Base-by-base conservation (phyloP, 306 rosid genomes). In the Prunus fruticosa region DNA sequence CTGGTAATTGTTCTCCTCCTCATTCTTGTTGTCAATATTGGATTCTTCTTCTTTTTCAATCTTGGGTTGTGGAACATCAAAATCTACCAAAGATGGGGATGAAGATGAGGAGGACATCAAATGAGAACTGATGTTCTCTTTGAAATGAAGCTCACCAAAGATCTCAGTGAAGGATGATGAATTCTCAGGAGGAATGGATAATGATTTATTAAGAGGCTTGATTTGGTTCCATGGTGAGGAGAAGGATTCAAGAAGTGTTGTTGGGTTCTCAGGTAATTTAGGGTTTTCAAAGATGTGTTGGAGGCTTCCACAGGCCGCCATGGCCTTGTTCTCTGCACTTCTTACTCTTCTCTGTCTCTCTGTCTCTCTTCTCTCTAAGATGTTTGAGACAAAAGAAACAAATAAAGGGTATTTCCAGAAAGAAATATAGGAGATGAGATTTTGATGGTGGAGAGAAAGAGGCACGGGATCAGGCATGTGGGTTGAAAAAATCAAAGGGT, bases 91-190 rank as follows among this genome's bases (percentile, higher is more conserved):
- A 46, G 72, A 78, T 9, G 79, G 50, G 1, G 82, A 81, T 34
- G 66, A 22, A 1, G 83, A 79, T 4, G 89, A 76, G 7, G 80
- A 27, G 16, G 79, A 32, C 11, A 67, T 56, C 30, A 79, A 61
- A 57, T 78, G 49, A 30, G 86, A 51, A 12, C 12, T 5, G 66
- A 28, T 12, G 53, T 34, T 77, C 78, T 94, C 93, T 38, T 87
- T 85, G 92, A 89, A 92, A 85, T 92, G 88, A 51, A 92, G 96
- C 64, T 90, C 97, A 46, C 96, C 96, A 73, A 95, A 95, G 74
- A 95, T 87, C 87, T 90, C 98, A 7, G 91, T 89, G 63, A 85
- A 88, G 46, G 97, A 84, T 9, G 86, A 58, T 11, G 67, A 63
- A 18, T 63, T 9, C 12, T 63, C 45, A 28, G 16, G 46, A 20